A percentile compares a stretch with the other conserved stretches of the same genome.
Conservation (phyloP, 345 rosid genomes). For the Excoecaria cochinchinensis region DNA sequence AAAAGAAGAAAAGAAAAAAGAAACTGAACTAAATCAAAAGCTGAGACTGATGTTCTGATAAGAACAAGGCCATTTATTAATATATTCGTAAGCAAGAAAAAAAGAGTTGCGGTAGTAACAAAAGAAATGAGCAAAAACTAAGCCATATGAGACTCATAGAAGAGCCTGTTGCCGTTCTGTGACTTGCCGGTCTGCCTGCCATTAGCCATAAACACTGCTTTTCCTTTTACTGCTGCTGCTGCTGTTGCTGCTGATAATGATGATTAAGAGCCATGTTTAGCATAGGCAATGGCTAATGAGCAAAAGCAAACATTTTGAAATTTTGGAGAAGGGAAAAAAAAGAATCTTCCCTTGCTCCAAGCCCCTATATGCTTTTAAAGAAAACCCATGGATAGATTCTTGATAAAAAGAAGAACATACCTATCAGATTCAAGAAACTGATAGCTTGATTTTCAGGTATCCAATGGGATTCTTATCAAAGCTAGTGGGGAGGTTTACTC, state of each 20-base stretch:
- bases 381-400: constrained; percentile 35
- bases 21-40: not conserved
- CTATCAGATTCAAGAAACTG: constrained; percentile 37
- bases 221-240: not conserved
- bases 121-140: constrained; percentile 5
- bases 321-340: constrained; percentile 24
- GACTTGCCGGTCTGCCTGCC: constrained; percentile 72
- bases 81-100: constrained; percentile 18
- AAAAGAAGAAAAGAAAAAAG: not conserved
- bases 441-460: constrained; percentile 17
- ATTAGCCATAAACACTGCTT: constrained; percentile 27
- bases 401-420: constrained; percentile 30
- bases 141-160: constrained; percentile 32
- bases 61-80: constrained; percentile 2
- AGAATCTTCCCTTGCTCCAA: constrained; percentile 23
- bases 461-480: constrained; percentile 31
- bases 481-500: constrained; percentile 37
- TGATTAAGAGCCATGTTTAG: not conserved
- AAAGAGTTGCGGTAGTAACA: not conserved
- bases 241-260: not conserved
- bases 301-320: constrained; percentile 43
- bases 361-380: constrained; percentile 28
- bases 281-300: constrained; percentile 23
- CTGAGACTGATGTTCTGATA: not conserved
- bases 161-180: constrained; percentile 59